Conservation (phyloP, 495 filamentous ascomycete species). For the Parathielavia hyrcaniae region DNA sequence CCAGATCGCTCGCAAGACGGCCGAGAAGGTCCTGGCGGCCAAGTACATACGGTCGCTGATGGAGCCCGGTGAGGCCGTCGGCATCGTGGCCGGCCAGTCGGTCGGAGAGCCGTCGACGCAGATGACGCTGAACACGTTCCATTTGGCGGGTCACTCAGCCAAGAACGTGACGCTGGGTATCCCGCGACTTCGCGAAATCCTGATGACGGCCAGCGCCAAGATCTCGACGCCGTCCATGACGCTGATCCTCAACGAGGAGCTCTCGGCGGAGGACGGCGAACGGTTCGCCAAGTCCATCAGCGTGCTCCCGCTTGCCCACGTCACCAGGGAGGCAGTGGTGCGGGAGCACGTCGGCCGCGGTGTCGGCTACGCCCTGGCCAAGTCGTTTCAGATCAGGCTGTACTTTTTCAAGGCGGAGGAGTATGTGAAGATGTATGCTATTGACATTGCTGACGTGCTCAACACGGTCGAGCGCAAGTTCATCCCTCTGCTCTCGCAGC, state of each 20-base stretch:
- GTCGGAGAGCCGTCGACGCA: slow-evolving; percentile 96
- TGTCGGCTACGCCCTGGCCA: slow-evolving; percentile 58
- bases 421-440: slow-evolving; percentile 79
- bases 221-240: slow-evolving; percentile 94
- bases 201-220: slow-evolving; percentile 87
- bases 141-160: slow-evolving; percentile 95
- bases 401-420: slow-evolving; percentile 78
- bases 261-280: slow-evolving; percentile 62
- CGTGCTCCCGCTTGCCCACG: slow-evolving; percentile 76
- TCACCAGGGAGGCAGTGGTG: slow-evolving; percentile 76
- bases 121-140: slow-evolving; percentile 99
- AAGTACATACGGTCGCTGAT: slow-evolving; percentile 90
- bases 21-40: slow-evolving; percentile 74
- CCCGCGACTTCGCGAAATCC: slow-evolving; percentile 91
- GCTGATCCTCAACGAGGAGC: slow-evolving; percentile 65
- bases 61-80: slow-evolving; percentile 97
- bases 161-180: slow-evolving; percentile 99
- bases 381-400: slow-evolving; percentile 76
- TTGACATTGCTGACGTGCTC: slow-evolving; percentile 68
- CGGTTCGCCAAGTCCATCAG: slow-evolving; percentile 88
- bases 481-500: slow-evolving; percentile 58
- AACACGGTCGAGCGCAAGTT: slow-evolving; percentile 73
- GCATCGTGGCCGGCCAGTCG: slow-evolving; percentile 93
- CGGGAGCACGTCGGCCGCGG: slow-evolving; percentile 68
- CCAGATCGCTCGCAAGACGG: slow-evolving; percentile 60